Conservation (phyloP, 306 rosid species). For the Arachis hypogaea region DNA sequence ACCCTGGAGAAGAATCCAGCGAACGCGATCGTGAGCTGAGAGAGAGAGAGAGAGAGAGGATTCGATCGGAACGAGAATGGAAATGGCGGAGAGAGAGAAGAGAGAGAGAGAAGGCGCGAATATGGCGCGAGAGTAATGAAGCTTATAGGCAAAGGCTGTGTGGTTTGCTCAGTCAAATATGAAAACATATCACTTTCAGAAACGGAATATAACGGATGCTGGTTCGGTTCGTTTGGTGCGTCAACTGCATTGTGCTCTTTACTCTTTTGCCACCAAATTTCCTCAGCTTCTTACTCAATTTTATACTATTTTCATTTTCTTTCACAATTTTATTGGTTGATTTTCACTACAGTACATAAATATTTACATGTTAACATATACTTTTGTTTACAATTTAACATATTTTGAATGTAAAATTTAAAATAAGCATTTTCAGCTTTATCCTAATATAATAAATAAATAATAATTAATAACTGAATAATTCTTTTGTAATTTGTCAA, state of each 20-base stretch:
- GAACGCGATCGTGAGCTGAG: conserved; percentile 32
- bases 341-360: too few relatives aligned
- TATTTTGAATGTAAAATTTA: too few relatives aligned
- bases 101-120: conserved; percentile 50
- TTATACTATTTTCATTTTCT: too few relatives aligned
- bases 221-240: neutral
- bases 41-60: conserved; percentile 35
- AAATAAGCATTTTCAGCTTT: too few relatives aligned
- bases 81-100: conserved; percentile 29
- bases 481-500: too few relatives aligned
- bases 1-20: conserved; percentile 38
- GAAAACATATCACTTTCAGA: neutral
- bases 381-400: too few relatives aligned
- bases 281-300: too few relatives aligned
- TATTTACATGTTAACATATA: too few relatives aligned
- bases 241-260: neutral
- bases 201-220: neutral
- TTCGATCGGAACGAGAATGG: conserved; percentile 29
- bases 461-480: too few relatives aligned
- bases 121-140: conserved; percentile 58
- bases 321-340: too few relatives aligned
- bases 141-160: neutral
- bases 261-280: neutral
- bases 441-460: too few relatives aligned
- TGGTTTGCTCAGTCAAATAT: conserved; percentile 1